Conservation (phyloP, 2,329 filamentous ascomycete species). For the Dothistroma septosporum region DNA sequence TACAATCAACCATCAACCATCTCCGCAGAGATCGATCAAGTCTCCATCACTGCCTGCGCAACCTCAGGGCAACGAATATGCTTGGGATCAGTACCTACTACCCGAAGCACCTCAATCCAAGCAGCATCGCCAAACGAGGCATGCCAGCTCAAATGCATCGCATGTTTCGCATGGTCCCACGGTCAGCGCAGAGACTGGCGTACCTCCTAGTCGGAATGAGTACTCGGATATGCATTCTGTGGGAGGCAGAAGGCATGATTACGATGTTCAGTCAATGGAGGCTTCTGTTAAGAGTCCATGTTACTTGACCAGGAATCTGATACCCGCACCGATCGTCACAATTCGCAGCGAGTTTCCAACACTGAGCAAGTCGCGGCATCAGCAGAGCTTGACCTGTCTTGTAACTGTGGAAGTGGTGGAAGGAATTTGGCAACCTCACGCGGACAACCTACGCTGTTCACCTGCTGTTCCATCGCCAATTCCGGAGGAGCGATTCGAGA, state of each 20-base stretch:
- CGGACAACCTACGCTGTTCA: conserved; percentile 65
- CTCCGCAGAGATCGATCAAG: conserved; percentile 15
- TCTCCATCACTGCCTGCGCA: conserved; percentile 28
- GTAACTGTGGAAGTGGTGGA: conserved; percentile 92
- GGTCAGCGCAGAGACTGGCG: conserved; percentile 72
- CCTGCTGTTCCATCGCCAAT: conserved; percentile 46
- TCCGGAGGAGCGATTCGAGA: conserved; percentile 52
- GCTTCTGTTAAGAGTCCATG: conserved; percentile 73
- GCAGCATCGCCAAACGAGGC: conserved; percentile 22
- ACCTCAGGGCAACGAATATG: conserved; percentile 10
- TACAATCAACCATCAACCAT: conserved; percentile 11
- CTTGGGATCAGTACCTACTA: conserved; percentile 23
- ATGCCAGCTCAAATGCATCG: conserved; percentile 14
- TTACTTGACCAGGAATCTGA: conserved; percentile 69
- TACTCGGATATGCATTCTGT: conserved; percentile 73
- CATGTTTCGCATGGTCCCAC: conserved; percentile 62
- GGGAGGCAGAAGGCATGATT: conserved; percentile 74
- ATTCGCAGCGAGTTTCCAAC: conserved; percentile 97
- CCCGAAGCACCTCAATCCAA: conserved; percentile 21
- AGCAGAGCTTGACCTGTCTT: conserved; percentile 90
- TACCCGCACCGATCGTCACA: conserved; percentile 85
- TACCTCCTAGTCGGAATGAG: conserved; percentile 65
- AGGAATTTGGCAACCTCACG: conserved; percentile 81
- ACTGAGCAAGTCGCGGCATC: conserved; percentile 82
- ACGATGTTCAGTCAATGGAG: conserved; percentile 95